Base-by-base conservation (phyloP, 768 basidiomycete species). In the Podaxis mareebaensis region DNA sequence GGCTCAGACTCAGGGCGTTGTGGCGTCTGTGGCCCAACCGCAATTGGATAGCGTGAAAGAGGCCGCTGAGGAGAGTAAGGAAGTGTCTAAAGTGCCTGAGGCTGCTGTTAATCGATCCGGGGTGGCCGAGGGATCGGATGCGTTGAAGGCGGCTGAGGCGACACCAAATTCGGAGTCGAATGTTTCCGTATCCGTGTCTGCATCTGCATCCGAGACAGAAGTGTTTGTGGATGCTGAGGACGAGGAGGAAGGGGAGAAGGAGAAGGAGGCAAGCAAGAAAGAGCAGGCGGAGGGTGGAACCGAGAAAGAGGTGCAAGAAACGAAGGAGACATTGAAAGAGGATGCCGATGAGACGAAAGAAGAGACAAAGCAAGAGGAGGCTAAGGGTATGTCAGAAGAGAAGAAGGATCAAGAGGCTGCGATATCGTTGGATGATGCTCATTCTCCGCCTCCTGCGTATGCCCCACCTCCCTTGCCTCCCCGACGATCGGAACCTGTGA, bases 341-440 rank as follows among this genome's bases (percentile, higher is more conserved):
- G 33, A 33, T 33, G 33, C 8, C 33, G 8, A 10, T 33, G 33
- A 33, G 33, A 33, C 33, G 33, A 33, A 33, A 33, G 33, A 62
- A 20, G 64, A 65, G 33, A 51, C 55, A 26, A 55, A 63, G 61
- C 51, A 67, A 52, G 65, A 64, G 28, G 65, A 70, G 17, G 66
- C 65, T 28, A 65, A 54, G 49, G 55, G 66, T 5, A 8, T 26
- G 8, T 24, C 49, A 22, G 49, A 59, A 12, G n/a, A 56, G 22
- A 40, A 7, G 38, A 33, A 54, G 22, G 52, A 61, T n/a, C 24
- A 20, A n/a, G 44, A 6, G 26, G 26, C 44, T 28, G 17, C 46
- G 4, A 36, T 55, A 15, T 49, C 65, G 3, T 53, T 51, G 55
- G 58, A 60, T 26, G 60, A 62, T 12, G 55, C 58, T 3, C 56